phyloP scores from a whole-genome alignment of 2,329 filamentous ascomycete species.

The Ophiostoma angusticollis region DNA sequence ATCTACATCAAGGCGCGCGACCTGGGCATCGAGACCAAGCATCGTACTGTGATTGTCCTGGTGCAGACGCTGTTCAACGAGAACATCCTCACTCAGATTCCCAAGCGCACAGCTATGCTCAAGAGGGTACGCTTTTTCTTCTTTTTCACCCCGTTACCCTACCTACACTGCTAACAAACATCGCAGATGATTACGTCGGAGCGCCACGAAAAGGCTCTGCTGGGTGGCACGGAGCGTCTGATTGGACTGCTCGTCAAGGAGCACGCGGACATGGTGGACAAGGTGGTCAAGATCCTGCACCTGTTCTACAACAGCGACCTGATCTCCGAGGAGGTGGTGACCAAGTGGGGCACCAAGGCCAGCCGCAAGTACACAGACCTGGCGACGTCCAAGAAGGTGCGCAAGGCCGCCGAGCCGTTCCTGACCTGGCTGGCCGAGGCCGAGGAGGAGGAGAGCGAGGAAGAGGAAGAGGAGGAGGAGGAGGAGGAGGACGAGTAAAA shows the following conservation, averaged over 20 bases:
- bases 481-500: conserved; percentile 32
- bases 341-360: conserved; percentile 84
- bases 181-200: conserved; percentile 72
- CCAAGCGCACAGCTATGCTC: conserved; percentile 70
- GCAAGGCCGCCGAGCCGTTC: conserved; percentile 89
- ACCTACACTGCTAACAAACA: neutral
- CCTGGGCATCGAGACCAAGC: conserved; percentile 84
- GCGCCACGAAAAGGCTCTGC: conserved; percentile 86
- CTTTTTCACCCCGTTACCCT: neutral
- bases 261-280: conserved; percentile 59
- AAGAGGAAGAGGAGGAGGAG: conserved; percentile 39
- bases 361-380: conserved; percentile 98
- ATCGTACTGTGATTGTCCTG: conserved; percentile 83
- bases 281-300: conserved; percentile 77
- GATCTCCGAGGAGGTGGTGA: conserved; percentile 74
- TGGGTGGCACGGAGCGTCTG: conserved; percentile 90
- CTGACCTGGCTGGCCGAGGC: conserved; percentile 86
- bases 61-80: conserved; percentile 90
- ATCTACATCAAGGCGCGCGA: conserved; percentile 97
- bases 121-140: conserved; percentile 54
- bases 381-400: conserved; percentile 81
- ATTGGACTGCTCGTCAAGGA: conserved; percentile 59
- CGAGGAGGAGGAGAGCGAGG: conserved; percentile 50
- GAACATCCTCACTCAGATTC: conserved; percentile 77
- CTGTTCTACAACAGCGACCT: conserved; percentile 86